Conservation (phyloP, 306 rosid genomes). For the Castanospermum australe region DNA sequence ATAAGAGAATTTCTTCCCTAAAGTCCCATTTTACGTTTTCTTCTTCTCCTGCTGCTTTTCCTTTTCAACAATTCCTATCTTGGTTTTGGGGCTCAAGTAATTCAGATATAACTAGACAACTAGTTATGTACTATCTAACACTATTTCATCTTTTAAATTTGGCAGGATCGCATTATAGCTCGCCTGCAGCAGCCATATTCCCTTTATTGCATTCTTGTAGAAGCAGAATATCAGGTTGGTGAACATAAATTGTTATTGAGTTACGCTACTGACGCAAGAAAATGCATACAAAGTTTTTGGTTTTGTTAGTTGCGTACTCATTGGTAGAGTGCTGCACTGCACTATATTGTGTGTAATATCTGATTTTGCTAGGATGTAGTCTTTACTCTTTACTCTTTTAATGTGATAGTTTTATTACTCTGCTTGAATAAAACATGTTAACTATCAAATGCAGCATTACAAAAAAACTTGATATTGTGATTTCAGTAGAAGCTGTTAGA, state of each 20-base stretch:
- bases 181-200: conserved; percentile 98
- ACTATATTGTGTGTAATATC: background rate
- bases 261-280: background rate
- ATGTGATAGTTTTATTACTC: background rate
- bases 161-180: conserved; percentile 93
- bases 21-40: conserved; percentile 2
- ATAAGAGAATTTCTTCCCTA: background rate
- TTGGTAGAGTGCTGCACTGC: background rate
- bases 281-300: background rate
- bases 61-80: background rate
- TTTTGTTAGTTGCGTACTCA: background rate
- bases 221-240: conserved; percentile 94
- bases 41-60: background rate
- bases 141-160: conserved; percentile 19
- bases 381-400: too few species aligned
- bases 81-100: background rate
- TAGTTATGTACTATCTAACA: background rate
- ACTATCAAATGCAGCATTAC: background rate
- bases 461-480: background rate
- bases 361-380: background rate
- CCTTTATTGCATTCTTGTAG: conserved; percentile 97
- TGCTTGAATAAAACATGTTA: conserved; percentile 12
- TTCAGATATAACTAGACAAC: background rate
- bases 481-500: background rate
- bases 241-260: background rate